These are phyloP conservation scores for Mycena capillaripes DNA, from an alignment of 768 basidiomycete genomes.

Conservation along the genomic window DNA sequence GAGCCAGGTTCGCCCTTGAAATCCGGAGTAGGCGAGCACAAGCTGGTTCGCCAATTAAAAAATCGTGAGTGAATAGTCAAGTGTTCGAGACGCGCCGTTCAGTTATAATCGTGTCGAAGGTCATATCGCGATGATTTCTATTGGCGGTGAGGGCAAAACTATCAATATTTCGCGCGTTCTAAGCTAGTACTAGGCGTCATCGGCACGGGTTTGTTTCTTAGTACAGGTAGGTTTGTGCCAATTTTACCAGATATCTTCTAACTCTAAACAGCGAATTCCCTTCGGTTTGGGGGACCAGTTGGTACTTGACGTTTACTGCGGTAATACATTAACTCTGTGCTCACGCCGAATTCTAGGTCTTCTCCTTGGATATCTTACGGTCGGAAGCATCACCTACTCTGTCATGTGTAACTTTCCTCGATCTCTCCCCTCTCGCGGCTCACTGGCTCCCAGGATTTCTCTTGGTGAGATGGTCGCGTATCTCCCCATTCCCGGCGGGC, in stretches of 20 bases:
- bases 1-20: conserved; percentile 7
- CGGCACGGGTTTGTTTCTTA: conserved; percentile 74
- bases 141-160: conserved; percentile 57
- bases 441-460: conserved; percentile 62
- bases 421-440: neutral
- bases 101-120: neutral
- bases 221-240: conserved; percentile 51
- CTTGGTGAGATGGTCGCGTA: conserved; percentile 63
- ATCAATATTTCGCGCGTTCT: no score
- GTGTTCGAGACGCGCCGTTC: no score
- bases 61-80: conserved; percentile 35
- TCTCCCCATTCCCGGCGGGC: conserved; percentile 84
- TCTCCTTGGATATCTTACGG: conserved; percentile 73
- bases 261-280: conserved; percentile 50
- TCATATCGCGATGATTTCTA: conserved; percentile 54
- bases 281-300: conserved; percentile 74
- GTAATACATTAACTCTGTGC: neutral
- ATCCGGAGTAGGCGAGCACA: conserved; percentile 17
- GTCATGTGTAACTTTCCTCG: conserved; percentile 79
- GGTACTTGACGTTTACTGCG: conserved; percentile 54
- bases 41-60: conserved; percentile 31
- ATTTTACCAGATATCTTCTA: no score
- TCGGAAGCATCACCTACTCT: conserved; percentile 78
- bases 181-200: conserved; percentile 8
- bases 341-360: conserved; percentile 54